Evolutionary conservation across 441 rosid species (phyloP).

Genomic region (Viola pubescens): DNA sequence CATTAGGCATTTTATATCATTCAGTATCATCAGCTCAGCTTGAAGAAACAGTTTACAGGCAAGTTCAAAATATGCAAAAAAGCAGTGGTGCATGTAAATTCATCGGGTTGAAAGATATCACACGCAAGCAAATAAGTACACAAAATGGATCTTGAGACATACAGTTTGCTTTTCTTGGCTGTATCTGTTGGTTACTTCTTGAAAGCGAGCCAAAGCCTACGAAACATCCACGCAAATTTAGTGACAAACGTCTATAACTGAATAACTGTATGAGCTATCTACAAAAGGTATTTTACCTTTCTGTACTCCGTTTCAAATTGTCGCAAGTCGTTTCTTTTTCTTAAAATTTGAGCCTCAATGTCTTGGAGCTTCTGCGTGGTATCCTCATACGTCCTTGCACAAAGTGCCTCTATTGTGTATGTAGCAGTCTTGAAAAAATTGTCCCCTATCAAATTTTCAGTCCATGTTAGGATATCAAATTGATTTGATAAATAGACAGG

Average conservation of each 20-base stretch:
- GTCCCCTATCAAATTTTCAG: slow-evolving; percentile 54
- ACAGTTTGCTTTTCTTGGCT: slow-evolving; percentile 86
- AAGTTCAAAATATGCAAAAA: not conserved
- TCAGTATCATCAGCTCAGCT: slow-evolving; percentile 5
- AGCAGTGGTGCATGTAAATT: not conserved
- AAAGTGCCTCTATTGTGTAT: slow-evolving; percentile 92
- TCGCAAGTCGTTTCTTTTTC: slow-evolving; percentile 79
- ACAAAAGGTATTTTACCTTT: slow-evolving; percentile 38
- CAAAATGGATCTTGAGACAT: slow-evolving; percentile 22
- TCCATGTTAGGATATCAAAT: not conserved
- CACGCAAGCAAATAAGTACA: slow-evolving; percentile 4
- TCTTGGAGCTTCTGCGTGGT: slow-evolving; percentile 76
- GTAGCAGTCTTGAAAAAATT: slow-evolving; percentile 92
- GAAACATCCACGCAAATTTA: slow-evolving; percentile 15
- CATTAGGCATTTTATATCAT: not conserved
- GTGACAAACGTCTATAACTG: not conserved
- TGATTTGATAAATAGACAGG: not conserved
- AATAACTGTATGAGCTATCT: not conserved
- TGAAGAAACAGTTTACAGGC: not conserved
- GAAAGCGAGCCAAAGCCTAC: slow-evolving; percentile 88
- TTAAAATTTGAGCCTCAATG: slow-evolving; percentile 75
- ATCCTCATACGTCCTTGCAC: slow-evolving; percentile 73
- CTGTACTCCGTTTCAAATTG: slow-evolving; percentile 92
- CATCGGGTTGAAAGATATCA: not conserved
- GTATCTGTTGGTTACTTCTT: slow-evolving; percentile 88